These are phyloP conservation scores for Chenopodium album DNA, from an alignment of 148 eudicot species.

Conservation along the genomic window DNA sequence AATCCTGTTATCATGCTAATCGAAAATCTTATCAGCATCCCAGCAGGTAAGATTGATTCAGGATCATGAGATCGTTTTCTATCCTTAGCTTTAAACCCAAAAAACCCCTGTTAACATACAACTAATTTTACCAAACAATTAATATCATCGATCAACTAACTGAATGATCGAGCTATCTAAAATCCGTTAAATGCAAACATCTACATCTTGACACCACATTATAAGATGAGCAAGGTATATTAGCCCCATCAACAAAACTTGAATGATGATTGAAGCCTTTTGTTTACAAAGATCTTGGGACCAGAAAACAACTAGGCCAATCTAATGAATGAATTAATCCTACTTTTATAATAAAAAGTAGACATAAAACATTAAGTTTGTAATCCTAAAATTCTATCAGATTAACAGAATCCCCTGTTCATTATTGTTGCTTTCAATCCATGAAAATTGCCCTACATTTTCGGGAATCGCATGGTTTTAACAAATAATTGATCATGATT, in stretches of 20 bases:
- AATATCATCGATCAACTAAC: background rate
- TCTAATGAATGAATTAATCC: constrained; percentile 2
- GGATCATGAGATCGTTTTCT: too few relatives aligned
- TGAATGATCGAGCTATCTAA: too few relatives aligned
- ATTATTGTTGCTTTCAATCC: background rate
- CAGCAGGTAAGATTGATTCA: too few relatives aligned
- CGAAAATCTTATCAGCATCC: too few relatives aligned
- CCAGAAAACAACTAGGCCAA: constrained; percentile 16
- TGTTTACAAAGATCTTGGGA: constrained; percentile 5
- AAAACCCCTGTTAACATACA: background rate
- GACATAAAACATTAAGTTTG: background rate
- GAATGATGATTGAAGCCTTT: background rate
- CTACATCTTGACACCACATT: background rate
- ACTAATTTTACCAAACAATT: background rate
- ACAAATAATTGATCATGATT: constrained; percentile 17
- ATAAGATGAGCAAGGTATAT: background rate
- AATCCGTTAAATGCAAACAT: background rate
- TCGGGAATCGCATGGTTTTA: constrained; percentile 7
- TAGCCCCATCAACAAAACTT: background rate
- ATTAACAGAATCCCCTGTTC: background rate
- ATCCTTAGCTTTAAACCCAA: too few relatives aligned
- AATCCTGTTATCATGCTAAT: background rate
- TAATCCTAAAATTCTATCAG: background rate
- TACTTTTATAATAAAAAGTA: background rate
- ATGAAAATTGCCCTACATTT: constrained; percentile 8